Percentiles rank a stretch among this genome's conserved stretches.
Evolutionary conservation across 2,329 filamentous ascomycete genomes (phyloP).

Genomic region (Ceratocystis albifundus): DNA sequence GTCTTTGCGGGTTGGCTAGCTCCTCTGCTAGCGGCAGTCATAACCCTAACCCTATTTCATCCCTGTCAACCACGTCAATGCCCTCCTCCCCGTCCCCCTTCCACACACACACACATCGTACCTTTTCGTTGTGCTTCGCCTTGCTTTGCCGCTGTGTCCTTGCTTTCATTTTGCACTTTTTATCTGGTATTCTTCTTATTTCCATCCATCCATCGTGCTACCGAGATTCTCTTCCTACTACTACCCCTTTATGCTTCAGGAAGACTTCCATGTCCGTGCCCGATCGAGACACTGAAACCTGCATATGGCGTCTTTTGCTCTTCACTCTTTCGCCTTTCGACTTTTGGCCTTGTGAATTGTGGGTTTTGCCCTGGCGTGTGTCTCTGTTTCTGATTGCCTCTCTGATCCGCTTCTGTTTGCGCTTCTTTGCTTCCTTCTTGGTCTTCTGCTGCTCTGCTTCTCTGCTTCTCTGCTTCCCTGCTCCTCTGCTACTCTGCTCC

Average conservation of each 20-base stretch:
- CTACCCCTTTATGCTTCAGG: not conserved
- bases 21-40: not conserved
- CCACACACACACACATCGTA: not conserved
- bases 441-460: too few species aligned
- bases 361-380: too few species aligned
- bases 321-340: not conserved
- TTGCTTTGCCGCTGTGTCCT: not conserved
- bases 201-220: not conserved
- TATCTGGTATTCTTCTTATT: not conserved
- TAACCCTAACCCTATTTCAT: not conserved
- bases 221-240: not conserved
- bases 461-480: not conserved
- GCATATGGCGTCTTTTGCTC: not conserved
- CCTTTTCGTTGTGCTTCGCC: not conserved
- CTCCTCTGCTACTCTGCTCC: not conserved
- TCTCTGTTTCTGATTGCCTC: too few species aligned
- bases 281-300: constrained; percentile 3
- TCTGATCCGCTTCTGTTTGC: too few species aligned
- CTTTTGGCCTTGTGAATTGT: not conserved
- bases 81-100: not conserved
- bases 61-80: not conserved
- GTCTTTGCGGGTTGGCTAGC: not conserved
- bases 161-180: not conserved
- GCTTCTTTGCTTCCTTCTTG: too few species aligned
- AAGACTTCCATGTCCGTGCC: constrained; percentile 2